Percentiles rank a stretch among this genome's conserved stretches.
Conservation (phyloP, 768 basidiomycete species). For the Boletus huronensis region DNA sequence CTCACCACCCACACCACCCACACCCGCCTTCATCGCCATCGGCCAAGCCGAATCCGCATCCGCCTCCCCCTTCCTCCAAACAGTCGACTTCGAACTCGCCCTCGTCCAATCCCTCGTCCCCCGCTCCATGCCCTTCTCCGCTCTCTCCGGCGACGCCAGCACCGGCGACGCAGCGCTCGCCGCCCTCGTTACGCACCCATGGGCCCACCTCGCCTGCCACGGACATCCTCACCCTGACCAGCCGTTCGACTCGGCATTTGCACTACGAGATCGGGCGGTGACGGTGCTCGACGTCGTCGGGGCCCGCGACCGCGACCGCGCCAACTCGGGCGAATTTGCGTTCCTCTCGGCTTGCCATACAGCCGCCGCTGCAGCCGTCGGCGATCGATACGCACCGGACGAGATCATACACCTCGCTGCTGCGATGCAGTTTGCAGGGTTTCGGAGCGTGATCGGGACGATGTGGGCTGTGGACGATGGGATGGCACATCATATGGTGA, state of each 20-base stretch:
- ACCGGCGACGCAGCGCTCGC: slow-evolving; percentile 11
- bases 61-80: slow-evolving; percentile 6
- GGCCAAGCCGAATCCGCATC: slow-evolving; percentile 16
- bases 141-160: slow-evolving; percentile 12
- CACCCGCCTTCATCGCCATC: slow-evolving; percentile 16
- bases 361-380: slow-evolving; percentile 2
- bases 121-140: slow-evolving; percentile 6
- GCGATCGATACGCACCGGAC: slow-evolving; percentile 24
- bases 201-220: slow-evolving; percentile 35
- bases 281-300: slow-evolving; percentile 24
- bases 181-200: slow-evolving; percentile 18
- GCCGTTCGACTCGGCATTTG: slow-evolving; percentile 29
- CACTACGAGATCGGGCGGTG: slow-evolving; percentile 20
- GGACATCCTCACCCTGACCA: slow-evolving; percentile 17
- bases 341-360: slow-evolving; percentile 38
- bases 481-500: slow-evolving; percentile 20
- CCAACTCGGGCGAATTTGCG: slow-evolving; percentile 20
- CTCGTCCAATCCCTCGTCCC: slow-evolving; percentile 22
- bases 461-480: slow-evolving; percentile 32
- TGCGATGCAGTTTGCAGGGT: slow-evolving; percentile 35
- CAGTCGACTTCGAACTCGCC: slow-evolving; percentile 16
- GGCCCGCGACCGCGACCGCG: not conserved
- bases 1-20: not conserved
- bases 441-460: slow-evolving; percentile 35
- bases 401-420: slow-evolving; percentile 35